Evolutionary conservation across 805 yeast genomes (phyloP), one percentile per base, ranked within the genome.

Genomic region (Kodamaea leandrae): DNA sequence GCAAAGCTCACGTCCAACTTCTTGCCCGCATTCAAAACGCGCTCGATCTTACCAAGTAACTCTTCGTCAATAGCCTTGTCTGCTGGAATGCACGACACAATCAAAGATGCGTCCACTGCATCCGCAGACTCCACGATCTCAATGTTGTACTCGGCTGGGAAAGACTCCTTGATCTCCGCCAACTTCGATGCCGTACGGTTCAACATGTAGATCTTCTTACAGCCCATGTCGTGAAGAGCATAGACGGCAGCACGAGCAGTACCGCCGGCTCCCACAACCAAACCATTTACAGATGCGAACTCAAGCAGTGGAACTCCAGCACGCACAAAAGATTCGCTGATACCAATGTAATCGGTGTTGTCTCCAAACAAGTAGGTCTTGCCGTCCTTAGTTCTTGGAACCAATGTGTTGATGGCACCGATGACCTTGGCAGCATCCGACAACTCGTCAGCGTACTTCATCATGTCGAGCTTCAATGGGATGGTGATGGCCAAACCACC

Each of bases 401-500:
- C 72, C 37, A 93, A 76, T 0, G 99, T 93, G 66, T 93, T 93
- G 41, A 93, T 89, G 15, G 99, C 98, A 30, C 98, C 98, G 52
- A 93, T 87, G n/a, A 62, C 51, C 47, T 72, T 60, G 12, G 95
- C 98, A 13, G 95, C 78, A n/a, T 77, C 83, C 6, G 88, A 76
- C 30, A 91, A 66, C 45, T 77, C 82, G 46, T 72, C 71, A 48
- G 83, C 74, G 49, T 77, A 76, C 50, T 80, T 71, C 67, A 86
- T 80, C 47, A 91, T 81, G 44, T 83, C 95, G 41, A 88, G 57
- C 60, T 93, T 93, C 57, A 91, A 71, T 3, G 99, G 99, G 57
- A 91, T 91, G 2, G 99, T 93, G 6, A 93, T 87, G 4, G 96
- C 90, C 47, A 86, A 80, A n/a, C 99, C 99, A 35, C 98, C 98